Evolutionary conservation across 2,329 filamentous ascomycete genomes (phyloP), one percentile per base, ranked within the genome.

Genomic region (Aureobasidium sp.): DNA sequence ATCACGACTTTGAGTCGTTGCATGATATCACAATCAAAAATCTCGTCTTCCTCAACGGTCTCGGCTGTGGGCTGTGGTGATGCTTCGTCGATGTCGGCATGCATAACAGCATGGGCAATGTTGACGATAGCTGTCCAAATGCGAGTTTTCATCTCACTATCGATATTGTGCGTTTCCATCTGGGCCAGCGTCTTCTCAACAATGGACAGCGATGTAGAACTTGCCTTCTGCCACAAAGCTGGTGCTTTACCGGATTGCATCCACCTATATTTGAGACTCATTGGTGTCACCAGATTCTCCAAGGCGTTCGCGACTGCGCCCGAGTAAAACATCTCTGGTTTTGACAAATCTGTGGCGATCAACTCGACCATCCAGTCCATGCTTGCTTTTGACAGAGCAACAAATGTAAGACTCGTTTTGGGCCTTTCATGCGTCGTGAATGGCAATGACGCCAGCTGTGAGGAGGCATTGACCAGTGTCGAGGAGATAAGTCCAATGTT

Each of bases 321-420:
- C 48, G 85, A 86, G 1, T 77, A 78, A 69, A 92, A 91, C 0
- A 96, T 84, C 39, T 88, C 84, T n/a, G 77, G 70, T 27, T 89
- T 84, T 0, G 76, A 73, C 0, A 84, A 81, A 65, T 90, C 85
- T 17, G 78, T 75, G 4, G 84, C 74, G 3, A 88, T 77, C 2
- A 90, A 75, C 0, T 75, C 76, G 65, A 88, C 80, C 1, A 95
- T 74, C 49, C 91, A 82, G 2, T 81, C 77, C 82, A 96, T 94
- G 63, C 88, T 86, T 22, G 84, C 84, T 73, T 94, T 96, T 1
- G 92, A 91, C 70, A 97, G 84, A 37, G 94, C 93, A 61, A 99
- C 86, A 70, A 91, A 97, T 0, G 91, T 96, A 7, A 90, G 88
- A 62, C 85, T 85, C 56, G 70, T 70, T 61, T 69, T 72, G 20